A percentile compares a stretch with the other conserved stretches of the same genome.
Evolutionary conservation across 2,329 filamentous ascomycete species (phyloP).

Genomic region (Colletotrichum karsti): DNA sequence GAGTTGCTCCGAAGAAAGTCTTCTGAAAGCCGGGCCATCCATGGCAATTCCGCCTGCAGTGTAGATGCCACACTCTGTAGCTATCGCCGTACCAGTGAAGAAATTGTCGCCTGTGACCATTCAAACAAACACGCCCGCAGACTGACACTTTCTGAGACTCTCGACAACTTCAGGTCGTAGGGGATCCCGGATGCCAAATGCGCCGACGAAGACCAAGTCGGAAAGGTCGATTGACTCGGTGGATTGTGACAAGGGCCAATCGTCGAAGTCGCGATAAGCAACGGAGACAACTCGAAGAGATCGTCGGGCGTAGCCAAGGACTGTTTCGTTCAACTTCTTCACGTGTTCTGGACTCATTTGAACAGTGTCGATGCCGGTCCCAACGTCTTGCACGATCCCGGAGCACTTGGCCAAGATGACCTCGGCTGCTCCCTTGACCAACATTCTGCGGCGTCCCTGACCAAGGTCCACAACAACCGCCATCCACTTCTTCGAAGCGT

Average conservation of each 20-base stretch:
- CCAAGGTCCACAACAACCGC: slow-evolving; percentile 59
- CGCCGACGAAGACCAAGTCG: slow-evolving; percentile 49
- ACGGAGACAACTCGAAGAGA: no score
- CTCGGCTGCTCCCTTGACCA: slow-evolving; percentile 67
- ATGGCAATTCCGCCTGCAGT: slow-evolving; percentile 67
- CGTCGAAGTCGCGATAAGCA: no score
- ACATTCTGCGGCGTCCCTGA: slow-evolving; percentile 55
- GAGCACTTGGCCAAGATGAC: slow-evolving; percentile 58
- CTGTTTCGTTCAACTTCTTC: slow-evolving; percentile 40
- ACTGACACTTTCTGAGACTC: slow-evolving; percentile 51
- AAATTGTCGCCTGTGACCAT: slow-evolving; percentile 64
- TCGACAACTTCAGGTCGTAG: slow-evolving; percentile 51
- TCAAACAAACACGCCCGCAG: slow-evolving; percentile 53
- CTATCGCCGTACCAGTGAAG: slow-evolving; percentile 77
- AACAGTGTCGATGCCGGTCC: slow-evolving; percentile 37
- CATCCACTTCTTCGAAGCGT: slow-evolving; percentile 65
- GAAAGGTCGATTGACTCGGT: no score
- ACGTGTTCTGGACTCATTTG: slow-evolving; percentile 35
- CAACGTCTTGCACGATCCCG: slow-evolving; percentile 54
- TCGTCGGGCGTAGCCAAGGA: slow-evolving; percentile 17
- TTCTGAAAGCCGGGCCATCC: slow-evolving; percentile 74
- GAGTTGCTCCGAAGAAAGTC: slow-evolving; percentile 67
- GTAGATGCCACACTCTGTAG: slow-evolving; percentile 76
- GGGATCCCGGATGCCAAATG: slow-evolving; percentile 60
- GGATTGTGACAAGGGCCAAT: no score